Base-by-base conservation (phyloP, 257 asterid species). In the Scutellaria galericulata region DNA sequence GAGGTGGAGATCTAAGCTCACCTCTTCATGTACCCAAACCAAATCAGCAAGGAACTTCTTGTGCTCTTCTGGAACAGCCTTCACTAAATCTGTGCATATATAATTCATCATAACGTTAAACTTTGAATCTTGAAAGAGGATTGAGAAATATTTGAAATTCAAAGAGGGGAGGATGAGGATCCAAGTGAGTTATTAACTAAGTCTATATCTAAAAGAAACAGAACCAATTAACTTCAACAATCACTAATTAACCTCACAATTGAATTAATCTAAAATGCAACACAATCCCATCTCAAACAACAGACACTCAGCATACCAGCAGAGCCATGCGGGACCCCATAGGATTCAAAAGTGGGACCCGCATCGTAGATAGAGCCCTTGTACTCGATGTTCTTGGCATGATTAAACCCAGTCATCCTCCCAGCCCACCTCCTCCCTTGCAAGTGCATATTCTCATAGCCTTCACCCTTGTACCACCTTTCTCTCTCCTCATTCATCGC, bases 391-490 rank as follows among this genome's bases (percentile, higher is more conserved):
- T 83, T 83, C 85, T 94, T 89, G 39, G 77, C 82, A 48, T 75
- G 81, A 82, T 94, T 86, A 64, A 83, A 82, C 14, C 88, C 97
- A 27, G 72, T 64, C 84, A 86, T 87, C 59, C 80, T 84, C 46
- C 99, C 99, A 61, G 96, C 95, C 99, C 97, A 94, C 12, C 96
- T 86, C 86, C 99, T 84, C 72, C 95, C 97, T 39, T 94, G 99
- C 79, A 89, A 53, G 68, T 94, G 97, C 99, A 94, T 94, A 64
- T 83, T 79, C 86, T 88, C 93, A 63, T 85, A 88, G 51, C 92
- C 93, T 42, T 86, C 96, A 13, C 90, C 96, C 71, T 71, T 84
- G 65, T 91, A 94, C 98, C 98, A 94, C 71, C 91, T 82, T 60
- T 91, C 98, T 75, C 95, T 94, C 66, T 73, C 69, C 86, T 94